phyloP scores from a whole-genome alignment of 2,329 filamentous ascomycete genomes.

The Xylaria multiplex region DNA sequence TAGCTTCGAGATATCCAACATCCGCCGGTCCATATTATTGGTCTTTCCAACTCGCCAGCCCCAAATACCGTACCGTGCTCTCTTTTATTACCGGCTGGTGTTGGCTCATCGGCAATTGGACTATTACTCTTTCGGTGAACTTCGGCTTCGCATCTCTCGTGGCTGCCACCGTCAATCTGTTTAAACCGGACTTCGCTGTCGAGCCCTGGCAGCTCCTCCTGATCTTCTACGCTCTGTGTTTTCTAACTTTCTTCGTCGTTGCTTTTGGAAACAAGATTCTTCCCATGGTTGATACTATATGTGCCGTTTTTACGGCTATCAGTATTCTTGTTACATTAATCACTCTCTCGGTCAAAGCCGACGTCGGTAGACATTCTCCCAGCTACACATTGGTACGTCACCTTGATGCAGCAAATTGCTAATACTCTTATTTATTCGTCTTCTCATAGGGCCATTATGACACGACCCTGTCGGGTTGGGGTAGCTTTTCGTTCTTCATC shows the following conservation, averaged over 20 bases:
- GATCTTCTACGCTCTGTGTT: conserved; percentile 69
- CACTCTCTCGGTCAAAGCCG: conserved; percentile 63
- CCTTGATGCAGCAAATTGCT: neutral
- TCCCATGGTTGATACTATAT: conserved; percentile 68
- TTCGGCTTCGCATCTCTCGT: conserved; percentile 66
- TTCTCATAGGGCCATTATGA: conserved; percentile 61
- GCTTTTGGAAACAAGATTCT: conserved; percentile 67
- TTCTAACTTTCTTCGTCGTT: conserved; percentile 65
- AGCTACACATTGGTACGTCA: conserved; percentile 57
- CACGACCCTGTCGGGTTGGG: conserved; percentile 65
- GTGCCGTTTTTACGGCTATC: conserved; percentile 64
- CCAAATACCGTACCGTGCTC: conserved; percentile 55
- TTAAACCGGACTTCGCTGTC: conserved; percentile 62
- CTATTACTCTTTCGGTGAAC: conserved; percentile 63
- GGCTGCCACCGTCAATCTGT: conserved; percentile 62
- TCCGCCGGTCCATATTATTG: conserved; percentile 64
- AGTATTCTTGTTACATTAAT: conserved; percentile 68
- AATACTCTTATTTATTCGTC: conserved; percentile 11
- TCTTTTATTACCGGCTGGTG: conserved; percentile 65
- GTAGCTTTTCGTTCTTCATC: conserved; percentile 70
- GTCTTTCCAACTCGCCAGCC: conserved; percentile 60
- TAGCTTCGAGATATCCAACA: conserved; percentile 63
- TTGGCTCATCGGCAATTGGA: conserved; percentile 64
- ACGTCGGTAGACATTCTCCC: conserved; percentile 62
- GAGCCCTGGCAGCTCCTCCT: conserved; percentile 67